phyloP scores from a whole-genome alignment of 345 rosid genomes.

The Psidium guajava region DNA sequence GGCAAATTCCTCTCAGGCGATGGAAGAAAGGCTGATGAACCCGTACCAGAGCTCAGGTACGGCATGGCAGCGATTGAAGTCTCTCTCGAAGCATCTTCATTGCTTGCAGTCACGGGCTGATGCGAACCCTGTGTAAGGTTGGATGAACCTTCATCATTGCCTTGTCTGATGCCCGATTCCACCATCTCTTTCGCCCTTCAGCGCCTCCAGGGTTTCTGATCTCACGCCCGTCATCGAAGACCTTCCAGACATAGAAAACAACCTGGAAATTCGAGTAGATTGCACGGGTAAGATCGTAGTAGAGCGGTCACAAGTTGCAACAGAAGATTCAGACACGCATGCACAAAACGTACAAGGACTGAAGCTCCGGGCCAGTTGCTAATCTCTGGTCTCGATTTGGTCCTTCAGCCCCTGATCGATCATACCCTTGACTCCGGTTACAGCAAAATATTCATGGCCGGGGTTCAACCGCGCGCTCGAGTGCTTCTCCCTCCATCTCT shows the following conservation, averaged over 20 bases:
- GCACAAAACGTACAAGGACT: background rate
- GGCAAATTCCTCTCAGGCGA: too few species aligned
- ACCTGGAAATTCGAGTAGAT: too few species aligned
- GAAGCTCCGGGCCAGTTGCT: too few species aligned
- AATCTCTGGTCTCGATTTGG: too few species aligned
- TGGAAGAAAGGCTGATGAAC: background rate
- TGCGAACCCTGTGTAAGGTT: background rate
- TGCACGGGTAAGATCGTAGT: background rate
- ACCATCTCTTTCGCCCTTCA: background rate
- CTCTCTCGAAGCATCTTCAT: background rate
- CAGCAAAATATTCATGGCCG: too few species aligned
- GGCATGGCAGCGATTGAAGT: background rate
- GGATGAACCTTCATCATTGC: background rate
- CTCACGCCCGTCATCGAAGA: background rate
- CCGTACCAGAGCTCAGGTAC: background rate
- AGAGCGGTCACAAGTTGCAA: background rate
- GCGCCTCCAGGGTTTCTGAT: background rate
- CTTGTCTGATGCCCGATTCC: background rate
- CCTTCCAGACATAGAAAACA: background rate
- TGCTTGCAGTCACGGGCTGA: background rate
- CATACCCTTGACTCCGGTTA: too few species aligned
- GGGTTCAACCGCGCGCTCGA: too few species aligned
- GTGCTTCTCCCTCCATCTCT: too few species aligned
- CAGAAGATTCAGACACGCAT: background rate
- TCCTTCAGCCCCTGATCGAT: too few species aligned